phyloP scores from a whole-genome alignment of 768 basidiomycete genomes.

The Hysterangium stoloniferum region DNA sequence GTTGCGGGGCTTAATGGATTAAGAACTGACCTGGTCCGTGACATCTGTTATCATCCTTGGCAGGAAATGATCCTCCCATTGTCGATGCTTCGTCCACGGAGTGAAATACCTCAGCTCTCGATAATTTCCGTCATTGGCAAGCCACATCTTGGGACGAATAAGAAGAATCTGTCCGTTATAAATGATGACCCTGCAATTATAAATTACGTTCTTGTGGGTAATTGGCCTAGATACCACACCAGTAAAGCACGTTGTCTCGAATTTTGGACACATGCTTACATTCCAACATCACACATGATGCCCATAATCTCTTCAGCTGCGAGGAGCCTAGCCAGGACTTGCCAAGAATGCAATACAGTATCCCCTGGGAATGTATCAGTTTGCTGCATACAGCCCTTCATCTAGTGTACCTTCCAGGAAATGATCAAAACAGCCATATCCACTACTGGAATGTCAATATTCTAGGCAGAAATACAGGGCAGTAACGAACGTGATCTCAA shows the following conservation, averaged over 20 bases:
- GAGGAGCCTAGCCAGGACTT: conserved; percentile 88
- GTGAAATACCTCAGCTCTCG: conserved; percentile 84
- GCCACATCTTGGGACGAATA: conserved; percentile 99
- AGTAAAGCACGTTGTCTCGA: not conserved
- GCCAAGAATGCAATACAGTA: conserved; percentile 95
- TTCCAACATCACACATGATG: conserved; percentile 96
- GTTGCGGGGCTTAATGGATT: not conserved
- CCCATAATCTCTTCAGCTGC: conserved; percentile 66
- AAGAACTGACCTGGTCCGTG: conserved; percentile 68
- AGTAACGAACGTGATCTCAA: conserved; percentile 78
- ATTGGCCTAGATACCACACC: conserved; percentile 64
- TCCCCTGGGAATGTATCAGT: conserved; percentile 53
- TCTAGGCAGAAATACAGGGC: conserved; percentile 13
- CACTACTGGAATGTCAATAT: conserved; percentile 37
- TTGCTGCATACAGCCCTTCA: not conserved
- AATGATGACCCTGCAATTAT: conserved; percentile 92
- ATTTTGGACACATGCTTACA: conserved; percentile 44
- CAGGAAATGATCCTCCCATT: conserved; percentile 87
- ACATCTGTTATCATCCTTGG: conserved; percentile 84
- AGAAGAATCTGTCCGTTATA: conserved; percentile 81
- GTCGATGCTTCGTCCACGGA: conserved; percentile 85
- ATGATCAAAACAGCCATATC: conserved; percentile 96
- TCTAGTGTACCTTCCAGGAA: conserved; percentile 79
- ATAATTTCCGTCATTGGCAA: conserved; percentile 98
- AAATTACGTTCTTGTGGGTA: conserved; percentile 95